phyloP scores from a whole-genome alignment of 2,329 filamentous ascomycete genomes.

The Fusarium miscanthi region DNA sequence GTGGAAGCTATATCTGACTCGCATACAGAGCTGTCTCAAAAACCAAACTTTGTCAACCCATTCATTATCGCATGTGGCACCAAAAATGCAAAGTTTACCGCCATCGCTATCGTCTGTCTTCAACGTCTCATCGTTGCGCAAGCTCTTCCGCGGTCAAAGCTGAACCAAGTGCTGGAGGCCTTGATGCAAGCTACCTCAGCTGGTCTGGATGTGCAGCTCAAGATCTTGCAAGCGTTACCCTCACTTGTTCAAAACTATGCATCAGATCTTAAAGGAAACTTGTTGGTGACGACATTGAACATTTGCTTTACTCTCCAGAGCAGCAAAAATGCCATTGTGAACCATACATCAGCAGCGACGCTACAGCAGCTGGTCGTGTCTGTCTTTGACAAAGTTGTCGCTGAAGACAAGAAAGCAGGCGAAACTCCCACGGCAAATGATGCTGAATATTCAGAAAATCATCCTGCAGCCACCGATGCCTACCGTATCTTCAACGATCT shows the following conservation, averaged over 20 bases:
- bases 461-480: slow-evolving; percentile 84
- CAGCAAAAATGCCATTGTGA: slow-evolving; percentile 92
- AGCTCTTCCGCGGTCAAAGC: slow-evolving; percentile 80
- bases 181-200: slow-evolving; percentile 86
- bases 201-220: slow-evolving; percentile 89
- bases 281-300: slow-evolving; percentile 84
- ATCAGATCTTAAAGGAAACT: slow-evolving; percentile 79
- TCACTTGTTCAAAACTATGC: slow-evolving; percentile 92
- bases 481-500: slow-evolving; percentile 90
- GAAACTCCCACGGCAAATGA: slow-evolving; percentile 70
- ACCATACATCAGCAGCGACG: slow-evolving; percentile 96
- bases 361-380: slow-evolving; percentile 92
- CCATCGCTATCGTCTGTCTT: slow-evolving; percentile 87
- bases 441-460: slow-evolving; percentile 72
- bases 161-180: slow-evolving; percentile 89
- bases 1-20: slow-evolving; percentile 37
- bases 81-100: slow-evolving; percentile 89
- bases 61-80: slow-evolving; percentile 94
- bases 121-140: slow-evolving; percentile 87
- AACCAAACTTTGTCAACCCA: slow-evolving; percentile 86
- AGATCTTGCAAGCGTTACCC: slow-evolving; percentile 92
- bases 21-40: slow-evolving; percentile 79
- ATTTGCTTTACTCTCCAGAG: slow-evolving; percentile 92
- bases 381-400: slow-evolving; percentile 90
- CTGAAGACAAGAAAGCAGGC: slow-evolving; percentile 73